Base-by-base conservation (phyloP, 257 asterid genomes). In the Knoxia roxburghii region DNA sequence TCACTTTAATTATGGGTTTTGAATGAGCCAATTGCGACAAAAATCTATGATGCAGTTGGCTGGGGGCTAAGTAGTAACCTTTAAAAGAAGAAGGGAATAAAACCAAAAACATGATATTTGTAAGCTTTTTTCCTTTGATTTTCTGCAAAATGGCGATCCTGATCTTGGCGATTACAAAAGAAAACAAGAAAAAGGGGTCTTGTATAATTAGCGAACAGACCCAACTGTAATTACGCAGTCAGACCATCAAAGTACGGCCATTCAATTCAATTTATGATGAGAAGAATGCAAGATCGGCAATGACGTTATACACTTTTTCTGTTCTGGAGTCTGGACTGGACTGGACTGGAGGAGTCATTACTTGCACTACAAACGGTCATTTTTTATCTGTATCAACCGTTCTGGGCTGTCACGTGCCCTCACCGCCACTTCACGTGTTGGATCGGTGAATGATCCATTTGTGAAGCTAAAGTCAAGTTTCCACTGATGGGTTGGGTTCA, bases 351-450 rank as follows among this genome's bases (percentile, higher is more conserved):
- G 33, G 62, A 53, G 72, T 68, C 70, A 72, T 72, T 68, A 23
- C 48, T 71, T 61, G n/a, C n/a, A n/a, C n/a, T n/a, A n/a, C n/a
- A 64, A 82, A 82, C 88, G 88, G 85, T 81, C 81, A 69, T 65
- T 79, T 72, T 55, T n/a, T n/a, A 73, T 58, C 78, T 67, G 70
- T 68, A 69, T 72, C 75, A 79, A 81, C 85, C 85, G 82, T 78
- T 35, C 27, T 79, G 76, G 71, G 70, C 43, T 3, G 27, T 74
- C 61, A 72, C 74, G 75, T 72, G 81, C 74, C 76, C 10, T 69
- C 78, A 73, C 69, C 75, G 67, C 72, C 26, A 23, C 57, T 40
- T 68, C 27, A n/a, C n/a, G n/a, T n/a, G n/a, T n/a, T n/a, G n/a
- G n/a, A n/a, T n/a, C n/a, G n/a, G n/a, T n/a, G n/a, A n/a, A n/a